Percentiles rank a stretch among this genome's conserved stretches.
These are phyloP conservation scores for Xerocomellus dryophilus DNA, from an alignment of 768 basidiomycete genomes.

Conservation along the genomic window DNA sequence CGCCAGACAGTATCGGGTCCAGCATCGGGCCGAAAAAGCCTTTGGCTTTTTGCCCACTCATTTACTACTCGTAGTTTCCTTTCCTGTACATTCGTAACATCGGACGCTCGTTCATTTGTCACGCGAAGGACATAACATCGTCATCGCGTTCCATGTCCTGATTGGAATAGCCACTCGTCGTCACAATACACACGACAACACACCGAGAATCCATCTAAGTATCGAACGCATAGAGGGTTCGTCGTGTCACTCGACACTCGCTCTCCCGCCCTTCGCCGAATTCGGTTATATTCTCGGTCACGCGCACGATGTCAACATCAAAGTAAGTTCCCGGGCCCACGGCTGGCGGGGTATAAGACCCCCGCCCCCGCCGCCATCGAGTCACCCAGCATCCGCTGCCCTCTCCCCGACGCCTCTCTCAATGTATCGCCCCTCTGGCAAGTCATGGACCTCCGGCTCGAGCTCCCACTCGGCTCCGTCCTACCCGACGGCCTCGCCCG, in stretches of 20 bases:
- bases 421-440: slow-evolving; percentile 22
- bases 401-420: slow-evolving; percentile 5
- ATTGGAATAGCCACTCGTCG: no score
- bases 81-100: no score
- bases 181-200: no score
- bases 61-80: no score
- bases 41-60: no score
- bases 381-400: slow-evolving; percentile 19
- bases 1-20: no score
- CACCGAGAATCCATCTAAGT: no score
- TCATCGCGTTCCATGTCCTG: no score
- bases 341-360: slow-evolving; percentile 28
- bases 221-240: not conserved
- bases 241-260: slow-evolving; percentile 20
- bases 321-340: slow-evolving; percentile 23
- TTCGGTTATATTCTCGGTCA: slow-evolving; percentile 16
- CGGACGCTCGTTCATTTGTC: no score
- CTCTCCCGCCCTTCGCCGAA: slow-evolving; percentile 25
- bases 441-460: slow-evolving; percentile 20
- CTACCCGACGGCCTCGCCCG: slow-evolving; percentile 18
- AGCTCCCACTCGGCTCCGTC: slow-evolving; percentile 2
- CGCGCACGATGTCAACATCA: not conserved
- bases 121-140: no score
- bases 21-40: no score
- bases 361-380: slow-evolving; percentile 9